Evolutionary conservation across 106 monocot species (phyloP), one percentile per base, ranked within the genome.

Genomic region (Dioscorea zingiberensis): DNA sequence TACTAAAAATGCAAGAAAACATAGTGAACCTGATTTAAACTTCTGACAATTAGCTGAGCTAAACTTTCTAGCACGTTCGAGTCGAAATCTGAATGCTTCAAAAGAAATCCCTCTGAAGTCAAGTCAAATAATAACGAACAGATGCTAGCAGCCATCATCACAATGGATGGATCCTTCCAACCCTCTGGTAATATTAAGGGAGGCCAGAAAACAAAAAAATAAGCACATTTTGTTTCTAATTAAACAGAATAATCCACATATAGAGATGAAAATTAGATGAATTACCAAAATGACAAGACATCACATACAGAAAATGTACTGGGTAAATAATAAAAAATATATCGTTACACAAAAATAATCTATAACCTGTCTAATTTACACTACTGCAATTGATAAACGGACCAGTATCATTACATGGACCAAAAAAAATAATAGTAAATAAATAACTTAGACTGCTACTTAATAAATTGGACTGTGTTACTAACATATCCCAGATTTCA

Each of bases 21-120:
- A n/a, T n/a, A n/a, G n/a, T n/a, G n/a, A 64, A 94, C 90, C 90
- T 88, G 83, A 25, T 74, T 69, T 62, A 91, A 79, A 79, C 95
- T 87, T 68, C 48, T 75, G 26, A 69, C 60, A 24, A 91, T 72
- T 49, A 95, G 62, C 44, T 63, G 68, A 47, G 80, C 76, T 72
- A 95, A 81, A 6, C 62, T 71, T 58, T 72, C 61, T 13, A 95
- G 70, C 13, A 72, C 72, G 21, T 29, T 57, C 19, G 27, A 25
- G 23, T 83, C 74, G 23, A 91, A 80, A 64, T 64, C 64, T 13
- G 64, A 13, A 32, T 44, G 21, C 44, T 63, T 74, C 55, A 97
- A 65, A 64, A 97, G 81, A 60, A 68, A 60, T 64, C 88, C 76
- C 71, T 95, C 87, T 9, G 91, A 83, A 63, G 85, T 97, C 12